Base-by-base conservation (phyloP, 116 monocot species). In the Posidonia oceanica region DNA sequence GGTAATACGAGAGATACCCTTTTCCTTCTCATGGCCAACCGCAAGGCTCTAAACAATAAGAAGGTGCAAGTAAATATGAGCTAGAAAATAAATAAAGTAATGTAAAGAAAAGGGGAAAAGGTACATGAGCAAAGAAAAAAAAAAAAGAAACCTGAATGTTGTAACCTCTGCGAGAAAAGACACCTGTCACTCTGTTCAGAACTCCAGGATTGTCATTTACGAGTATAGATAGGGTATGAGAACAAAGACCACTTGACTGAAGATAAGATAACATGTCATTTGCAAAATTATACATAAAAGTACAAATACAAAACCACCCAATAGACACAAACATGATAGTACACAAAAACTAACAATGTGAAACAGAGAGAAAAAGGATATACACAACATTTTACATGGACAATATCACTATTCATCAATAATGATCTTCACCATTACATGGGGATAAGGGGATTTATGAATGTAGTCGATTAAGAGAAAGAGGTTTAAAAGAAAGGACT, bases 101-200 rank as follows among this genome's bases (percentile, higher is more conserved):
- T 21, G n/a, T 6, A 2, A 52, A 22, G 44, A 68, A 68, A 68
- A 22, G 13, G n/a, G 20, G 36, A 68, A 54, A 29, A 68, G 14
- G 14, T 53, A 36, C 7, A 8, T 36, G 2, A 68, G 18, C 1
- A 18, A 36, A 18, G 16, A 63, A 2, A n/a, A 17, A 63, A 2
- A n/a, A 17, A 14, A 62, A 52, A 52, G 44, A 17, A 79, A 99
- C 99, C 99, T 99, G 99, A 84, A 99, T 93, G 73, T 93, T 99
- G 80, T 99, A 99, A 57, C 99, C 98, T 79, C 99, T 88, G 0
- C 99, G 82, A 81, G 99, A 76, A 81, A 99, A 93, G 72, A 99
- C 93, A 29, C 99, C 93, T 16, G 93, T 90, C 15, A 99, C 90
- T 65, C 88, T 86, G 79, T 93, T 99, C 66, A 99, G 81, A 72